These are phyloP conservation scores for Paracoccidioides lutzii DNA, from an alignment of 2,329 filamentous ascomycete genomes.

Conservation along the genomic window DNA sequence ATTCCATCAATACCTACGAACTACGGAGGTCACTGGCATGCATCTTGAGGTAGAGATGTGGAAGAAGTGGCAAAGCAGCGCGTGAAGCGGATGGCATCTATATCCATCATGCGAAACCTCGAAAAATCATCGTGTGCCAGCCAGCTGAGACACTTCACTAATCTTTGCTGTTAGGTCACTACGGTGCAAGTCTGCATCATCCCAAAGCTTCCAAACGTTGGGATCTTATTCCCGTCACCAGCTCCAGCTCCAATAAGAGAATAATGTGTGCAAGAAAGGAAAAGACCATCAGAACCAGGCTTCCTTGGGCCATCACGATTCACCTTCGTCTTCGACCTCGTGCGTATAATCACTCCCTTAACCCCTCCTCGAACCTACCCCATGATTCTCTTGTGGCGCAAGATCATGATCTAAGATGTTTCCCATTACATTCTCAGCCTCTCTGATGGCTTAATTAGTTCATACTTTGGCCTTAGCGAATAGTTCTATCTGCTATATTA, in stretches of 20 bases:
- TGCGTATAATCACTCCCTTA: not conserved
- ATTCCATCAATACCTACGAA: not conserved
- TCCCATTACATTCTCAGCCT: constrained; percentile 16
- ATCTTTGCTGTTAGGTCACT: not conserved
- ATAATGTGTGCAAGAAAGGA: too few relatives aligned
- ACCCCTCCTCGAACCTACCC: not conserved
- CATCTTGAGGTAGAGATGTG: not conserved
- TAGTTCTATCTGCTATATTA: constrained; percentile 14
- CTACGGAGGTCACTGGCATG: not conserved
- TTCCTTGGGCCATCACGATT: too few relatives aligned
- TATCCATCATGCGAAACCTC: not conserved
- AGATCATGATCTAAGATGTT: constrained; percentile 23
- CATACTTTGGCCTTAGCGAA: constrained; percentile 16
- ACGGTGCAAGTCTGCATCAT: not conserved
- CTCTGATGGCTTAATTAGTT: constrained; percentile 13
- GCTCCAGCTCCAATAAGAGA: not conserved
- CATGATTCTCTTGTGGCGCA: constrained; percentile 16
- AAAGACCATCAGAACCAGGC: too few relatives aligned
- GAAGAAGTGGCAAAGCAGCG: not conserved
- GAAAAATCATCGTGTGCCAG: not conserved
- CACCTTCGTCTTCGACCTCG: too few relatives aligned
- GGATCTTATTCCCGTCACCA: not conserved
- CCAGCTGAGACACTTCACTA: not conserved
- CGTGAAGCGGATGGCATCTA: not conserved
- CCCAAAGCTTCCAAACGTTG: too few relatives aligned